Base-by-base conservation (phyloP, 345 rosid genomes). In the Pugionium cornutum region DNA sequence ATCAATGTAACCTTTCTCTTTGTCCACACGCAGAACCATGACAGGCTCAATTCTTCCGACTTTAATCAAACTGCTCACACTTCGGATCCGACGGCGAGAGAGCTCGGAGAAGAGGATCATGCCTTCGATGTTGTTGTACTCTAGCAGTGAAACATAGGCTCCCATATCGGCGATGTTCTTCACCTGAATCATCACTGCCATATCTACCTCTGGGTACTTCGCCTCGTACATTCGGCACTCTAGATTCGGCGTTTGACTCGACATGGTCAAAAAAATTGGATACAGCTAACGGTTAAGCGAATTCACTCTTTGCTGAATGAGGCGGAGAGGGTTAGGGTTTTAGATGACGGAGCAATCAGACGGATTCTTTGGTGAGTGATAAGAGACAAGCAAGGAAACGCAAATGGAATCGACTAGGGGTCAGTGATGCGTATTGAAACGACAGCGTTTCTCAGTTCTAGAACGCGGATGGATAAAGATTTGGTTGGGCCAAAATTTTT, bases 171-270 rank as follows among this genome's bases (percentile, higher is more conserved):
- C 96, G 71, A 94, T 90, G 81, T 74, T 86, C 73, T 94, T 94
- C 49, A 94, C 99, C 77, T 90, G 99, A 28, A 94, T 90, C 99
- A 94, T 94, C 70, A 94, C 99, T 40, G 97, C 97, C 97, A 86
- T 90, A 73, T 85, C 99, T 51, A 94, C 91, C 73, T 90, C 97
- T 34, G 99, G 99, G 62, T 94, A 94, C 81, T 66, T 79, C 4
- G 94, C 74, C 70, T 90, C 99, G 84, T 94, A 94, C 96, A 88
- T 94, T 34, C 99, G 83, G 74, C 99, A 94, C 78, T 90, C 99
- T 4, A 94, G 86, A 75, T 86, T 94, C 40, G 95, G 96, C 2
- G 79, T 52, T 62, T 81, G 76, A 8, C 46, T n/a, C n/a, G n/a
- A n/a, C n/a, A n/a, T n/a, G n/a, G n/a, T n/a, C n/a, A n/a, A n/a